Evolutionary conservation across 495 filamentous ascomycete genomes (phyloP).

Genomic region (Daldinia concentrica): DNA sequence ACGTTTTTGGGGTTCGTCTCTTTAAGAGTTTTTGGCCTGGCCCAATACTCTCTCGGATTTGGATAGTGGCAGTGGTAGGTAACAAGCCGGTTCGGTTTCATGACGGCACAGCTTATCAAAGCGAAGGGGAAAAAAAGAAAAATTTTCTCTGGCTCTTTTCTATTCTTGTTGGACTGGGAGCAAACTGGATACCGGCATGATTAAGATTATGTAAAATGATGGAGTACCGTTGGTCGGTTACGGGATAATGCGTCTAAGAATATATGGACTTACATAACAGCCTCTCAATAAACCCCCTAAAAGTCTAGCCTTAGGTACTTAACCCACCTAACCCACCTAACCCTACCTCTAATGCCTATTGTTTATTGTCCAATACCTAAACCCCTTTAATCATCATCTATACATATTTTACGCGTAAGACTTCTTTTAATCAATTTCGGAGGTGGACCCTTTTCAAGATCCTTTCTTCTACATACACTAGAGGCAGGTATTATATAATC

Average conservation of each 20-base stretch:
- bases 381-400: background rate
- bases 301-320: background rate
- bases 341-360: background rate
- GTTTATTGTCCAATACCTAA: background rate
- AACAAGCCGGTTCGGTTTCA: conserved; percentile 24
- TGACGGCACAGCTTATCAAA: conserved; percentile 26
- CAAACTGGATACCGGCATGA: conserved; percentile 38
- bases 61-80: conserved; percentile 7
- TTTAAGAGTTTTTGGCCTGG: conserved; percentile 16
- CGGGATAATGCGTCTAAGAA: conserved; percentile 20
- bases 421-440: conserved; percentile 21
- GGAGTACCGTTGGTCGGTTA: conserved; percentile 37
- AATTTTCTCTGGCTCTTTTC: conserved; percentile 14
- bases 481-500: conserved; percentile 10
- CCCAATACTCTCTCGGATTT: conserved; percentile 13
- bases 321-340: background rate
- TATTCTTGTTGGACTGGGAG: conserved; percentile 6
- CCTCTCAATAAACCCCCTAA: conserved; percentile 1
- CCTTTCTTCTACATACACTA: too few species aligned
- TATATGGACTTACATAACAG: conserved; percentile 29
- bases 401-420: conserved; percentile 14
- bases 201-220: conserved; percentile 53
- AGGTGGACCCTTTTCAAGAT: background rate
- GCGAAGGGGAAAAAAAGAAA: conserved; percentile 11
- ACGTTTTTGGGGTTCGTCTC: conserved; percentile 25